Evolutionary conservation across 192 early-diverging fungal species (phyloP).

Genomic region (Backusella circina): DNA sequence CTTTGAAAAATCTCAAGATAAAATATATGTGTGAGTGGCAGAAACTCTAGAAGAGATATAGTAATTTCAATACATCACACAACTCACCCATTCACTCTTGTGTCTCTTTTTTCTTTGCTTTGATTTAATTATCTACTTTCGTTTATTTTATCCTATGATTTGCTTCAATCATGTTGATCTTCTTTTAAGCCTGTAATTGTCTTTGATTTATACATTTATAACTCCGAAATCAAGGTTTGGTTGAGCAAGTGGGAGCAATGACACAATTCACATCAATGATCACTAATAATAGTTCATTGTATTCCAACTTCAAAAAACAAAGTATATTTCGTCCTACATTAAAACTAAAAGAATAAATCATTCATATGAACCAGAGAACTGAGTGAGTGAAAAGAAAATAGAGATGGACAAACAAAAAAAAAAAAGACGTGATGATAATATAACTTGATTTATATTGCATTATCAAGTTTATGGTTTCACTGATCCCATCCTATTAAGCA

Average conservation of each 20-base stretch:
- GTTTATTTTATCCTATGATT: neutral
- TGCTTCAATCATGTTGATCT: neutral
- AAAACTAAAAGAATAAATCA: neutral
- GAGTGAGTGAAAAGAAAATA: neutral
- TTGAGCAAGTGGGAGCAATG: neutral
- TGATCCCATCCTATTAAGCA: neutral
- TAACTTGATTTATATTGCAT: neutral
- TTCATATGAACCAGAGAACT: neutral
- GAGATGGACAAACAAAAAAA: neutral
- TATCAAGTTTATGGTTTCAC: neutral
- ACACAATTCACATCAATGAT: neutral
- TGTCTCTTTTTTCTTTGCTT: no score
- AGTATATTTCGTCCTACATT: neutral
- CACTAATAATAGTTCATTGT: neutral
- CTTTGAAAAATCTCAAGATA: neutral
- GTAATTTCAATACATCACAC: neutral
- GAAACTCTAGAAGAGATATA: neutral
- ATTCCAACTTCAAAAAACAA: neutral
- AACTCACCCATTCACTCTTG: no score
- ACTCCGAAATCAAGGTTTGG: neutral
- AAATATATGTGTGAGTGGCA: neutral
- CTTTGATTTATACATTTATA: neutral
- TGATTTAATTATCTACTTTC: neutral
- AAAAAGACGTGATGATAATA: neutral
- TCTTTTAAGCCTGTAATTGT: neutral